Conservation (phyloP, 192 early-diverging fungal species). For the Coemansia sp. region DNA sequence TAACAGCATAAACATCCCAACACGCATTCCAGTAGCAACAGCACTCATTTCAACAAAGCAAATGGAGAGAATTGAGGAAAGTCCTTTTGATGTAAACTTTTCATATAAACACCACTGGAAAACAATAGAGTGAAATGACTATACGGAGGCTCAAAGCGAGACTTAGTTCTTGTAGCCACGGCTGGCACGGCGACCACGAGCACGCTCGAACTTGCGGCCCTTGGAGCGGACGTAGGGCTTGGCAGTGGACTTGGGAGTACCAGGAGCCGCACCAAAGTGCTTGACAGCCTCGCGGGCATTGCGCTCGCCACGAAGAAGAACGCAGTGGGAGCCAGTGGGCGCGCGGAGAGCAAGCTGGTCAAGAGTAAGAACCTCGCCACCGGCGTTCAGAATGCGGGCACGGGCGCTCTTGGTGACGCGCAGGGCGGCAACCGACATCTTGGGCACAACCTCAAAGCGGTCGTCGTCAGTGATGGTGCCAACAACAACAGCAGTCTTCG, state of each 20-base stretch:
- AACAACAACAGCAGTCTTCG: conserved; percentile 93
- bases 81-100: conserved; percentile 7
- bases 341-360: conserved; percentile 99
- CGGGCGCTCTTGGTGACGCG: conserved; percentile 94
- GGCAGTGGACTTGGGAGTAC: conserved; percentile 66
- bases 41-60: background rate
- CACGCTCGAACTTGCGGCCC: conserved; percentile 99
- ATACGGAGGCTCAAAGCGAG: background rate
- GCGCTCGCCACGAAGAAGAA: conserved; percentile 94
- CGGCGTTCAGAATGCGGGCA: conserved; percentile 97
- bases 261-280: conserved; percentile 91
- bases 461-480: conserved; percentile 97
- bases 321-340: conserved; percentile 92
- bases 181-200: conserved; percentile 99
- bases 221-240: conserved; percentile 97
- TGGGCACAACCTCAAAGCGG: conserved; percentile 89
- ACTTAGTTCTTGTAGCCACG: conserved; percentile 95
- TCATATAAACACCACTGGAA: conserved; percentile 10
- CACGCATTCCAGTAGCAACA: too few species aligned
- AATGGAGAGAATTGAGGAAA: conserved; percentile 8
- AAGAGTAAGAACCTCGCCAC: conserved; percentile 97
- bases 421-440: conserved; percentile 94
- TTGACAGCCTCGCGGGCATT: conserved; percentile 96
- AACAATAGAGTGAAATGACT: conserved; percentile 1
- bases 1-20: too few species aligned